Evolutionary conservation across 1,139 yeast genomes (phyloP), one percentile per base, ranked within the genome.

Genomic region (Kurtzmaniella quercitrusa): DNA sequence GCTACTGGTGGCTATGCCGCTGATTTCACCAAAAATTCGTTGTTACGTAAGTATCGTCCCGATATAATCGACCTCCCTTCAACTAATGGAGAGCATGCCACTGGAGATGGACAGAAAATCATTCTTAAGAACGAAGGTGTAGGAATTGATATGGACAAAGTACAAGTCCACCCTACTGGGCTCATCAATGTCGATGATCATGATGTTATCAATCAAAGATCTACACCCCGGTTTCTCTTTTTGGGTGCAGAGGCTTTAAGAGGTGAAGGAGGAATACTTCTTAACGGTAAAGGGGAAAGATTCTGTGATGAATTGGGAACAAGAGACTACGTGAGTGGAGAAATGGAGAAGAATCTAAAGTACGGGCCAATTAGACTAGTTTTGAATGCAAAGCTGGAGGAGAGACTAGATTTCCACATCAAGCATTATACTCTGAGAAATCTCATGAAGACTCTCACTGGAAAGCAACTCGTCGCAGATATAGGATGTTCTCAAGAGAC

Each of bases 111-210:
- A 1, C 87, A 82, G 51, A 71, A 75, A 45, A 69, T 86, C 45
- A 66, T 83, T 48, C 71, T 77, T 60, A 74, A 73, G 43, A 65
- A 68, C 47, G 78, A 84, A 24, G 94, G 87, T 10, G 65, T 74
- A 34, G 77, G 85, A 37, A 77, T 84, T 38, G 90, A 85, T 58
- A 73, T 85, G 79, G 88, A 84, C 41, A 82, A 85, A 59, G 81
- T 85, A 36, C 95, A 86, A 62, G 84, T 86, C 14, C 91, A 84
- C 53, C 95, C 95, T 19, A 85, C 94, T 8, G 95, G 95, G 1
- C 75, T 86, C 53, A 75, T 86, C 48, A 86, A 83, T 52, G 82
- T 82, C 41, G 68, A 74, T 44, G 86, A 82, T 51, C 71, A 68
- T 16, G 77, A 74, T 12, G 70, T 70, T 10, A 66, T 71, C 41